A percentile compares a stretch with the other conserved stretches of the same genome.
Conservation (phyloP, 2,329 filamentous ascomycete species). For the Juglanconis sp. region DNA sequence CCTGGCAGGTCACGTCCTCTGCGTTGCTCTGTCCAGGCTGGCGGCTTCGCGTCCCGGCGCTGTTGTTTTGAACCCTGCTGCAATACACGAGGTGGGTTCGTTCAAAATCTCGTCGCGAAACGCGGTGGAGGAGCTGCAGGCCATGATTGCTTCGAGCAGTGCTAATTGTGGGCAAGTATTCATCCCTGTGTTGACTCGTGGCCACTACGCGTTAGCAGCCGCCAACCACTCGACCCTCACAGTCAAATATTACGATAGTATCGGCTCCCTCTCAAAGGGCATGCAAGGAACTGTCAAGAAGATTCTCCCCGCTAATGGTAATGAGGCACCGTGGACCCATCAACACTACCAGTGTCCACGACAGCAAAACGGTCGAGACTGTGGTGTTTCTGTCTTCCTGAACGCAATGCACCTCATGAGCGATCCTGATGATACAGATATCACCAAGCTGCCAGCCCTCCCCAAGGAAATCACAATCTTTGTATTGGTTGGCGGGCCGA, state of each 20-base stretch:
- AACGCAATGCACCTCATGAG: not conserved
- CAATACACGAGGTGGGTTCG: no score
- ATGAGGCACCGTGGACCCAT: not conserved
- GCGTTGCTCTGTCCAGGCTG: not conserved
- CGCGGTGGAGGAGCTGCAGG: no score
- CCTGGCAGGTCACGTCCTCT: not conserved
- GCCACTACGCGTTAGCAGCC: no score
- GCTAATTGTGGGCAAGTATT: no score
- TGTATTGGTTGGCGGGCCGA: not conserved
- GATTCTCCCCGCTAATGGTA: not conserved
- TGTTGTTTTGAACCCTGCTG: no score
- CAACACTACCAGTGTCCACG: not conserved
- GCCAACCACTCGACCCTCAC: no score
- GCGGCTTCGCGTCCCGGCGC: not conserved
- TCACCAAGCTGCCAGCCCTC: not conserved
- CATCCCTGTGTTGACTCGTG: no score
- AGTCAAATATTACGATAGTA: no score
- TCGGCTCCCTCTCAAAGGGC: no score
- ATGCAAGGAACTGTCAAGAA: not conserved
- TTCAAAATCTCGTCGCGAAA: no score
- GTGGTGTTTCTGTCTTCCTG: not conserved
- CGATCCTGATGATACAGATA: not conserved
- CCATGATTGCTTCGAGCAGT: no score
- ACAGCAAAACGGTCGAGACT: not conserved
- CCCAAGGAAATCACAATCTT: not conserved